Evolutionary conservation across 306 rosid genomes (phyloP), one percentile per base, ranked within the genome.

Genomic region (Cucurbita argyrosperma): DNA sequence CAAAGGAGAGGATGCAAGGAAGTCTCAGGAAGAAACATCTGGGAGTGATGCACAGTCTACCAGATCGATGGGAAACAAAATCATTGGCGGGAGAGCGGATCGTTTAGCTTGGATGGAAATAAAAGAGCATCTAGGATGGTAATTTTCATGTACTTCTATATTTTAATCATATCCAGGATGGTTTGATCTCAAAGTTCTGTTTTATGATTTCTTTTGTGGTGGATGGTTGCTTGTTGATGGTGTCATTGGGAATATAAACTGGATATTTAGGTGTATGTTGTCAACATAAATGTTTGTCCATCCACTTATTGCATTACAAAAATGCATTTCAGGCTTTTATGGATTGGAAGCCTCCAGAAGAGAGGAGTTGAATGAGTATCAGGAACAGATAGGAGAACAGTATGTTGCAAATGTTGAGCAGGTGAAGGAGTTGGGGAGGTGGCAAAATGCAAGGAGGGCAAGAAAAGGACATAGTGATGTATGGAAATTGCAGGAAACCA

Each of bases 401-500:
- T 87, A 84, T 77, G 73, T 88, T 77, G 90, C 91, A 40, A 95
- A 89, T 81, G 96, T 91, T 37, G 97, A 95, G 74, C 30, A 26
- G 30, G 30, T 26, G 30, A 94, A 91, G 86, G 97, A 95, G 12
- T 80, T 95, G 78, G 97, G 91, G 79, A 91, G 95, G 82, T 94
- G 99, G 99, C 95, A 94, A 76, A 94, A 88, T 76, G 96, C 95
- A 40, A 85, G 96, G 70, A 94, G 86, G 39, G 80, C 89, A 63
- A 88, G 90, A 81, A 91, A 89, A 70, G 86, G 54, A 60, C 88
- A 80, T 72, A 83, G 83, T 60, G 91, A 88, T 57, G 62, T 60
- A n/a, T 84, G 86, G 76, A 86, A 91, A 85, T 85, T 95, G 78
- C 99, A 95, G 82, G 97, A 95, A 84, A 95, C 96, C 51, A 95